Evolutionary conservation across 2,329 filamentous ascomycete genomes (phyloP), one percentile per base, ranked within the genome.

Genomic region (Lachnum nothofagi): DNA sequence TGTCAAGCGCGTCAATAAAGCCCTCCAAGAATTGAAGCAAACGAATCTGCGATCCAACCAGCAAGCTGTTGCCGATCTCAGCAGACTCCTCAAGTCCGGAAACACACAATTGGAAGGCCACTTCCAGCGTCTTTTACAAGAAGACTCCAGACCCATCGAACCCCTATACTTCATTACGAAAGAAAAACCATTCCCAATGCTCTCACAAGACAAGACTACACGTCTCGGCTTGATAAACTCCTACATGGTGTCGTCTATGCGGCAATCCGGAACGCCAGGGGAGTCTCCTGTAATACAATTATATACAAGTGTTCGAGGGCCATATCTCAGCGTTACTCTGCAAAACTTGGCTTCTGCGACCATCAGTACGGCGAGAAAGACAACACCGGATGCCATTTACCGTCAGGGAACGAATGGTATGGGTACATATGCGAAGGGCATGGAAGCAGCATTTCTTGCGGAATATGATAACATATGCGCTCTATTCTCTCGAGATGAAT

Each of bases 41-140:
- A 91, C 91, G n/a, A 96, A 96, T 59, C 72, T 98, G 44, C 83
- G 88, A 48, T 87, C 91, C 8, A 97, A 96, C 52, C 91, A 97
- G 65, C 85, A 91, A 66, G 90, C 90, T 2, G 87, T 93, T 48
- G 73, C 81, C 38, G 90, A 96, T 52, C 79, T 95, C 46, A 85
- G 80, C 46, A 79, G 82, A 8, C 75, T 98, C 29, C 74, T 96
- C 51, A 86, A 84, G 60, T 80, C 82, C 4, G 93, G 90, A 20
- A 90, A 86, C 56, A 79, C 81, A 10, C 89, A 94, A 65, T 75
- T 98, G 25, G 90, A 97, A 67, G 82, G 82, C 48, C 79, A 91
- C 46, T 95, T 96, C 64, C 81, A 90, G 54, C 83, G 85, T 51
- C 76, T 90, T 45, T 72, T 98, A 38, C 79, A 78, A 53, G 87